Conservation (phyloP, 805 yeast species). For the Dipodascus geniculatus region DNA sequence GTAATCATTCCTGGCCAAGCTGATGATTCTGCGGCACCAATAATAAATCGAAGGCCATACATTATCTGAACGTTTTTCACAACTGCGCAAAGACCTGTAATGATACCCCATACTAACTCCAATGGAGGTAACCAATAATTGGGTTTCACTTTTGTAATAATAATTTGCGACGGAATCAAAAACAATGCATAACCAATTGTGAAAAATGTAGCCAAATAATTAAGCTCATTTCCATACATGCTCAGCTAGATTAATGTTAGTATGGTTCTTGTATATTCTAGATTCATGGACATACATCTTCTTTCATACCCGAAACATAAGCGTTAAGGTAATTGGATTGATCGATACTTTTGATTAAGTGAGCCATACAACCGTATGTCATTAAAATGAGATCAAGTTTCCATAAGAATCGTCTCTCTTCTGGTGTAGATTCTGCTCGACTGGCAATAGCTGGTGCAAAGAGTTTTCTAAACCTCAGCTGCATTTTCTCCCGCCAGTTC, state of each 20-base stretch:
- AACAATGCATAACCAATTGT: constrained; percentile 24
- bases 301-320: constrained; percentile 52
- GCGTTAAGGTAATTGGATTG: constrained; percentile 50
- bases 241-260: constrained; percentile 27
- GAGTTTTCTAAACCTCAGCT: neutral
- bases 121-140: constrained; percentile 20
- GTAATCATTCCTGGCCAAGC: constrained; percentile 20
- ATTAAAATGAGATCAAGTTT: constrained; percentile 42
- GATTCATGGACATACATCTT: constrained; percentile 33
- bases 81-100: constrained; percentile 15
- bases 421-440: neutral
- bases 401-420: constrained; percentile 31
- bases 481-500: neutral
- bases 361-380: constrained; percentile 41
- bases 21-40: constrained; percentile 23
- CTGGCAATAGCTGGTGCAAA: neutral
- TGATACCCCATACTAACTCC: constrained; percentile 19
- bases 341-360: constrained; percentile 30
- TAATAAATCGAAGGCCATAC: constrained; percentile 22
- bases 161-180: constrained; percentile 23
- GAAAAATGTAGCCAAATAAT: constrained; percentile 15
- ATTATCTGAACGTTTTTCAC: constrained; percentile 17
- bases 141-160: constrained; percentile 21
- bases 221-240: constrained; percentile 19
- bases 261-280: constrained; percentile 34